Percentiles rank a stretch among this genome's conserved stretches.
These are phyloP conservation scores for Curvularia lunata DNA, from an alignment of 2,329 filamentous ascomycete species.

Conservation along the genomic window DNA sequence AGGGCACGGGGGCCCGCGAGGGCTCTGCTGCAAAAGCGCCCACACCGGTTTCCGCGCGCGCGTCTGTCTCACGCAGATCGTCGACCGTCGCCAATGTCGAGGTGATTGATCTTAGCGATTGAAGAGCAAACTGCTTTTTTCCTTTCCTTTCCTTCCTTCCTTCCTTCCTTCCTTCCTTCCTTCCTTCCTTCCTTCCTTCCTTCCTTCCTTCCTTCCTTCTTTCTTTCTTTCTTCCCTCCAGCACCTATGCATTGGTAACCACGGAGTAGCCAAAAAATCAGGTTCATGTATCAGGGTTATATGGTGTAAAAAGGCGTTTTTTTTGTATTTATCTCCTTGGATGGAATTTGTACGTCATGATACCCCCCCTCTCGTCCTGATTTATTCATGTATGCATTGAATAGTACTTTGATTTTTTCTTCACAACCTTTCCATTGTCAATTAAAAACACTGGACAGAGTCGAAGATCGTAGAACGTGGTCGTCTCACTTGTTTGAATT, in stretches of 20 bases:
- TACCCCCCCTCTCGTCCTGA: not conserved
- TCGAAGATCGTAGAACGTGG: no score
- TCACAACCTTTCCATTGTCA: no score
- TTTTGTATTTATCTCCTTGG: not conserved
- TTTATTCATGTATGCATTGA: no score
- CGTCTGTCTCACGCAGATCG: not conserved
- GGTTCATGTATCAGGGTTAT: not conserved
- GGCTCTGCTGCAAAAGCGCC: not conserved
- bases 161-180: not conserved
- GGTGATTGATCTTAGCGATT: conserved; percentile 23
- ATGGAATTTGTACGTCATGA: not conserved
- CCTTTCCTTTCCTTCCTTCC: not conserved
- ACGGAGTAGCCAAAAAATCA: not conserved
- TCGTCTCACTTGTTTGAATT: no score
- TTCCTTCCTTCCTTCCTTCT: not conserved
- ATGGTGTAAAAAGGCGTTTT: not conserved
- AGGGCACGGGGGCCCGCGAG: conserved; percentile 7
- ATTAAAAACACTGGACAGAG: no score
- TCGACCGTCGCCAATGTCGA: conserved; percentile 3
- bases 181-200: not conserved
- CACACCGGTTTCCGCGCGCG: not conserved
- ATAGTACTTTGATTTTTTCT: no score
- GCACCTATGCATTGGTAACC: no score
- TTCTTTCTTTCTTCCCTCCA: not conserved
- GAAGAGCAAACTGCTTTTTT: no score